Percentiles rank a stretch among this genome's conserved stretches.
Evolutionary conservation across 352 stramenopile genomes (phyloP).

Genomic region (Phytophthora cryptogea): DNA sequence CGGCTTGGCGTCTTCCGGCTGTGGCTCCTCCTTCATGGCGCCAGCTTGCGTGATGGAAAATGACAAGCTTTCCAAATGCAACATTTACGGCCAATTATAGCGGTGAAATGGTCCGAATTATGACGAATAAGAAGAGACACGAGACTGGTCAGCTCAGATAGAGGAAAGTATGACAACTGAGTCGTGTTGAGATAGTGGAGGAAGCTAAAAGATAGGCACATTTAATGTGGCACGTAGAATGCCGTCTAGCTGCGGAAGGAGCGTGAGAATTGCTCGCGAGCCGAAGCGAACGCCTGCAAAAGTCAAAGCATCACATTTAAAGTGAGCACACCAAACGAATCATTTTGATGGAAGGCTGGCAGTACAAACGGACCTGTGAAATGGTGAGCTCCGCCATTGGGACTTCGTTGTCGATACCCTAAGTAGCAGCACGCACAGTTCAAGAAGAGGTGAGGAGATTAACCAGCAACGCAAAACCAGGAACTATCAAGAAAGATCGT

Average conservation of each 20-base stretch:
- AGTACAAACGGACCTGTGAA: conserved; percentile 56
- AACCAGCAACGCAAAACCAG: not conserved
- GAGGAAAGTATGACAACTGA: conserved; percentile 11
- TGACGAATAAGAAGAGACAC: conserved; percentile 11
- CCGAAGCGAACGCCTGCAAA: conserved; percentile 76
- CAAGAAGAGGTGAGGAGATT: conserved; percentile 3
- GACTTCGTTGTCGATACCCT: conserved; percentile 90
- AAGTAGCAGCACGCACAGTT: conserved; percentile 3
- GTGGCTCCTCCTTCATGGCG: conserved; percentile 12
- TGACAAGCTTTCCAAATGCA: conserved; percentile 25
- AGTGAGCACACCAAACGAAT: conserved; percentile 4
- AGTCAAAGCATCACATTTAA: not conserved
- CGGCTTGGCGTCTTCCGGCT: conserved; percentile 16
- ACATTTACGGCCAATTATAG: conserved; percentile 24
- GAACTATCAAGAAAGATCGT: conserved; percentile 24
- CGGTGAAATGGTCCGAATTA: not conserved
- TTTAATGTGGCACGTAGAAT: conserved; percentile 25
- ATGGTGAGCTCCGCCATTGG: conserved; percentile 88
- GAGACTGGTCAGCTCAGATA: not conserved
- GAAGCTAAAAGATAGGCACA: conserved; percentile 20
- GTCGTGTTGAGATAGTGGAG: conserved; percentile 20
- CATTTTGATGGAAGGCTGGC: not conserved
- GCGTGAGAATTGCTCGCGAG: conserved; percentile 87
- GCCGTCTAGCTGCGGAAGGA: conserved; percentile 84
- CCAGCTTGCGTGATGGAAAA: conserved; percentile 10